Base-by-base conservation (phyloP, 768 basidiomycete species). In the Pholiota conissans region DNA sequence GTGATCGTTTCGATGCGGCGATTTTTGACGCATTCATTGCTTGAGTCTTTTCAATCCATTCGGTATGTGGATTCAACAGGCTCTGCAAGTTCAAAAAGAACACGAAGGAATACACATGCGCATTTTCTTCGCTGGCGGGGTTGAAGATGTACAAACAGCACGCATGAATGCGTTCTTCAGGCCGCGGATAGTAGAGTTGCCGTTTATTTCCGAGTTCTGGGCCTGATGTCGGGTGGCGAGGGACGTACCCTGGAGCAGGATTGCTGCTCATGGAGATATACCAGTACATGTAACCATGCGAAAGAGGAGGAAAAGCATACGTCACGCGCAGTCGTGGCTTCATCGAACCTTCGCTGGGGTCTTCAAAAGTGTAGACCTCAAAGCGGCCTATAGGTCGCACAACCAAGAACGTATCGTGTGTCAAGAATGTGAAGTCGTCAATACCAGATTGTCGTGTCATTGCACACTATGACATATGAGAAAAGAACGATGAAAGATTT, bases 261-360 rank as follows among this genome's bases (percentile, higher is more conserved):
- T 82, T 82, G 60, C 76, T 79, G 66, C 79, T 81, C 72, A 81
- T 76, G 49, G 79, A 79, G 39, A 82, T 80, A 55, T 82, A 81
- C 78, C 79, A 82, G 60, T 81, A 84, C 63, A 73, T 71, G 60
- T 77, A 81, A 5, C 74, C 78, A 4, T 71, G 67, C 29, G 75
- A 72, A 11, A 83, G 72, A 3, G 71, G 68, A 1, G 81, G 82
- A 30, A 83, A 76, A 22, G 63, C 68, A 51, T 79, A 79, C 57
- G 62, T 73, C 26, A 73, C 75, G 37, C 71, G 69, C 35, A 73
- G 64, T 13, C 65, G 59, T 2, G 80, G 81, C 5, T 58, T 49
- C 9, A 67, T 71, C 4, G 62, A 61, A 11, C 61, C 22, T 10
- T 64, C 62, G 5, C 66, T 65, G 5, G 79, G 78, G 51, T 75